Evolutionary conservation across 345 rosid species (phyloP), one percentile per base, ranked within the genome.

Genomic region (Eucalyptus shirleyi): DNA sequence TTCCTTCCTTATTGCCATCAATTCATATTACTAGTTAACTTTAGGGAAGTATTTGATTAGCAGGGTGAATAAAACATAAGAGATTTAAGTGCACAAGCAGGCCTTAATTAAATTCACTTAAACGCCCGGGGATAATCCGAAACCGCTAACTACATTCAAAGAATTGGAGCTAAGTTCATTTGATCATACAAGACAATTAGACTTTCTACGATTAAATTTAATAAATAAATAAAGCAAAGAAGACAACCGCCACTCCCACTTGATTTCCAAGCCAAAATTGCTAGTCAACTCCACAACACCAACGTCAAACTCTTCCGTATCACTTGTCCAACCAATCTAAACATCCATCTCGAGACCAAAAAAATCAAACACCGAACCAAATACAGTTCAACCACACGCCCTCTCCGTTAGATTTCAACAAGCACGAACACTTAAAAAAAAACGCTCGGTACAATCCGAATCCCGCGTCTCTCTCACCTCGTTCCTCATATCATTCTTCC

Each of bases 401-500:
- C 82, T 72, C 4, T 34, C 82, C 13, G 15, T 37, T 37, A 37
- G 45, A 72, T 72, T 72, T 72, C 23, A 72, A 72, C 82, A 37
- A 21, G 13, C 85, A 37, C 47, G 1, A 21, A 77, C 85, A 77
- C 85, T 77, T 4, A 3, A 17, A 51, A 50, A 37, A 21, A 34
- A 19, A 37, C 26, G 12, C 40, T 8, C 40, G 80, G 80, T 67
- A 17, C 4, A 32, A 49, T 81, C 12, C 55, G 65, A 82, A 32
- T 12, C 69, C 65, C 50, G 32, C 37, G 16, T 49, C 16, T 49
- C 16, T 18, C 85, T 15, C 59, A 96, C 99, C 96, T 95, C 95
- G 89, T 93, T 96, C 90, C 88, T 95, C 98, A 96, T 95, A 82
- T 92, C 92, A 62, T 90, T 87, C 93, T 95, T 97, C 89, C 95